Evolutionary conservation across 139 green algal genomes (phyloP), one percentile per base, ranked within the genome.

Genomic region (Pleodorina starrii): DNA sequence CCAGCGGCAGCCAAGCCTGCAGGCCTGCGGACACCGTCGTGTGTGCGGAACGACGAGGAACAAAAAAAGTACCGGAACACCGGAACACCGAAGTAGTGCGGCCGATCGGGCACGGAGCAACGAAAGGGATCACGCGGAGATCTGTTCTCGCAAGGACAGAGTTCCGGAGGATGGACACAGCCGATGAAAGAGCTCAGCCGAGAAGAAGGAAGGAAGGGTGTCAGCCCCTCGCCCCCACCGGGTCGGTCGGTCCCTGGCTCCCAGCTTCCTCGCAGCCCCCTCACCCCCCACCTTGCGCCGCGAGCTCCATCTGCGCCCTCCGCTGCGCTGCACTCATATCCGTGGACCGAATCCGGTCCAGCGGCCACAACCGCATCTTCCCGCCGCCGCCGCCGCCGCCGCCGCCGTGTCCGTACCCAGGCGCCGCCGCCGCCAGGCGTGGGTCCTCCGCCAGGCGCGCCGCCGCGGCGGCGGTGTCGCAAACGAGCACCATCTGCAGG

Each of bases 361-460:
- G 75, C 1, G 93, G 90, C 93, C 93, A 95, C 35, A 95, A 77
- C 36, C 91, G 89, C 43, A 91, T 36, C 69, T 44, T 69, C 14
- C 74, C 32, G 43, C 54, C 43, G 44, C 29, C 32, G 11, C 86
- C 59, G 4, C 59, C 59, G 19, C 75, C n/a, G 32, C 60, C 46
- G 44, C 42, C 35, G 23, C 51, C 43, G 42, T n/a, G 29, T 12
- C 54, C 54, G 25, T 32, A 66, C n/a, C n/a, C n/a, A n/a, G n/a
- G n/a, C 42, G 48, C 42, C 81, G 12, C 80, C 60, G 29, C 42
- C 81, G 40, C 54, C 57, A 38, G 21, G 25, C 54, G 54, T 5
- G 76, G 50, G 32, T 85, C 71, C 9, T 82, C 63, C 21, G 91
- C 42, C 50, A 90, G 23, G 29, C 35, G 10, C n/a, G 82, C 86